Conservation (phyloP, 495 filamentous ascomycete species). For the Apiosordaria backusii region DNA sequence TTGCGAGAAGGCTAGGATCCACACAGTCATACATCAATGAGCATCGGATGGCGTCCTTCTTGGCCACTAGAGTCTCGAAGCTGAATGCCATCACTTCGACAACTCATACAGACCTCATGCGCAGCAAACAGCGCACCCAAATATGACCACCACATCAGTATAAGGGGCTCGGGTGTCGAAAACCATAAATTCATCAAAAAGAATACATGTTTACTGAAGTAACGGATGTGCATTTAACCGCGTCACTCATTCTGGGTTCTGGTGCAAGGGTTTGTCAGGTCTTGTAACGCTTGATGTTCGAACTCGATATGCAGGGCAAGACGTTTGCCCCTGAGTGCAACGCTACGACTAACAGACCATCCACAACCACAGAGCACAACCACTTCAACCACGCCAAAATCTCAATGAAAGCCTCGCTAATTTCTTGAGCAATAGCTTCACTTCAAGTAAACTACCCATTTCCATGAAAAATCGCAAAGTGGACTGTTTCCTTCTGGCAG, state of each 20-base stretch:
- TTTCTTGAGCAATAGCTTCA: not conserved
- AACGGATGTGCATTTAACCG: slow-evolving; percentile 14
- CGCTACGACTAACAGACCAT: not conserved
- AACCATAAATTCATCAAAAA: not conserved
- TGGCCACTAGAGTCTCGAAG: not conserved
- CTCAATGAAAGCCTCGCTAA: not conserved
- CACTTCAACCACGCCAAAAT: not conserved
- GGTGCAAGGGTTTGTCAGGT: slow-evolving; percentile 8
- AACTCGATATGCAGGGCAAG: not conserved
- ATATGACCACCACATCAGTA: not conserved
- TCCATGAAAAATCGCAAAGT: too few species aligned
- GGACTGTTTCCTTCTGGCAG: too few species aligned
- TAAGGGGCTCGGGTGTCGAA: not conserved
- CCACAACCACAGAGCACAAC: not conserved
- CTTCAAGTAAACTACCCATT: too few species aligned
- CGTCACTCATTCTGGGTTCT: not conserved
- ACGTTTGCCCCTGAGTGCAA: not conserved
- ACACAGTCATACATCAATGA: too few species aligned
- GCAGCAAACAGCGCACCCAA: not conserved
- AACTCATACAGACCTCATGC: not conserved
- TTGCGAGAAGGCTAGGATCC: too few species aligned
- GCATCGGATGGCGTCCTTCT: not conserved
- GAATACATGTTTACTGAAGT: not conserved
- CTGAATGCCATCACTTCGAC: not conserved
- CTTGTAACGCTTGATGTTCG: slow-evolving; percentile 17